phyloP scores from a whole-genome alignment of 2,329 filamentous ascomycete genomes.

The Akanthomyces uredinophilus region DNA sequence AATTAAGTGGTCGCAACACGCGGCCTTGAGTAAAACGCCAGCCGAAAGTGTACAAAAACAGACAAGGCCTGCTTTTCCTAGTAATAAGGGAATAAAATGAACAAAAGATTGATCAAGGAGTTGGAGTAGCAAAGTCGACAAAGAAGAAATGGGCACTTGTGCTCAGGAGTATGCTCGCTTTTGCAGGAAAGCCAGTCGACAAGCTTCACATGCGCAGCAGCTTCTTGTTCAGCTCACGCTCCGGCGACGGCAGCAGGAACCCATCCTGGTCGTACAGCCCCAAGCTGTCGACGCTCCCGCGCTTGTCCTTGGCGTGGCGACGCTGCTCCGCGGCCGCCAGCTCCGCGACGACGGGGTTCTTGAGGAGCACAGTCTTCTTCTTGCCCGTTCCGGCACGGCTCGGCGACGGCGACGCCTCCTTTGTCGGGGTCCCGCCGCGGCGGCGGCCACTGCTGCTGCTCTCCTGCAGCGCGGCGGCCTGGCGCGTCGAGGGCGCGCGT shows the following conservation, averaged over 20 bases:
- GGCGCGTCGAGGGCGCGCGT: neutral
- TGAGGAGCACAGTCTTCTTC: neutral
- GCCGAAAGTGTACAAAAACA: neutral
- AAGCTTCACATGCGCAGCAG: conserved; percentile 26
- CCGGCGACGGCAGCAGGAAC: conserved; percentile 39
- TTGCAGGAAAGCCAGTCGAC: neutral
- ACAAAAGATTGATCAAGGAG: neutral
- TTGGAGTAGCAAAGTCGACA: too few species aligned
- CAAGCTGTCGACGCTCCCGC: conserved; percentile 34
- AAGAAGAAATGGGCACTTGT: neutral
- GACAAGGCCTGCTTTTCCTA: neutral
- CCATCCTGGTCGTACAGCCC: conserved; percentile 43
- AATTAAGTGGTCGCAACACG: neutral
- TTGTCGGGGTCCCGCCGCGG: neutral
- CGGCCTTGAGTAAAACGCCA: neutral
- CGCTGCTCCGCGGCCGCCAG: conserved; percentile 20
- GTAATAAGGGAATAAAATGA: neutral
- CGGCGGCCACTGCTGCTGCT: neutral
- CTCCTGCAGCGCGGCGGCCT: neutral
- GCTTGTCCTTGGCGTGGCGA: conserved; percentile 18
- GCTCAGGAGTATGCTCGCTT: too few species aligned
- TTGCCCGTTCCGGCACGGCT: neutral
- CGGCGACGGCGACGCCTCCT: too few species aligned
- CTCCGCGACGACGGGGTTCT: conserved; percentile 24
- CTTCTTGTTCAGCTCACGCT: conserved; percentile 25